Percentiles rank a stretch among this genome's conserved stretches.
phyloP scores from a whole-genome alignment of 257 asterid genomes.

The Nicotiana sylvestris region DNA sequence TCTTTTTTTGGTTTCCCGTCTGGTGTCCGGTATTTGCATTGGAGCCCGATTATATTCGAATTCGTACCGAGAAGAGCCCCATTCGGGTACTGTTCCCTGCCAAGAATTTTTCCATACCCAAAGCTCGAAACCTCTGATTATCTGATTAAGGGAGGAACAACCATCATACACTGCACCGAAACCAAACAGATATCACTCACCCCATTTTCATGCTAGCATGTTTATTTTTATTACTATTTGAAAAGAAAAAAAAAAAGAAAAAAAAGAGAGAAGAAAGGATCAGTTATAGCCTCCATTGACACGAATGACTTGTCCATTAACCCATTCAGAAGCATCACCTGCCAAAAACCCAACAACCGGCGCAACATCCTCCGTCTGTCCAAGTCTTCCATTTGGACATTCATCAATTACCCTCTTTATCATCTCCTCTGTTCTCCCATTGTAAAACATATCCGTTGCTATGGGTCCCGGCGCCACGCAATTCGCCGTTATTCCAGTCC shows the following conservation, averaged over 20 bases:
- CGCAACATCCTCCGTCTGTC: conserved; percentile 52
- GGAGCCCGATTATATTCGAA: too few relatives aligned
- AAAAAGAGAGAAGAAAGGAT: not conserved
- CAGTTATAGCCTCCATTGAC: conserved; percentile 30
- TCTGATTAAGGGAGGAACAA: too few relatives aligned
- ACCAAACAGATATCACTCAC: too few relatives aligned
- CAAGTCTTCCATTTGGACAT: conserved; percentile 60
- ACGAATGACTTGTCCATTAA: conserved; percentile 53
- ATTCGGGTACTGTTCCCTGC: too few relatives aligned
- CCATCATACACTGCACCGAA: too few relatives aligned
- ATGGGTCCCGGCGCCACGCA: conserved; percentile 63
- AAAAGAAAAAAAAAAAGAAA: too few relatives aligned
- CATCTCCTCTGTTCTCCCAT: conserved; percentile 54
- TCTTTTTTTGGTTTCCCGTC: too few relatives aligned
- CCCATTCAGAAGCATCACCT: conserved; percentile 58
- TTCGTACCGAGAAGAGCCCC: too few relatives aligned
- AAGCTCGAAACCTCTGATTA: too few relatives aligned
- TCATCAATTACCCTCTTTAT: conserved; percentile 34
- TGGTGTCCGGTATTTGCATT: too few relatives aligned
- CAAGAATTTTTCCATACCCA: too few relatives aligned
- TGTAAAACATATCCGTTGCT: conserved; percentile 60
- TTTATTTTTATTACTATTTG: not conserved
- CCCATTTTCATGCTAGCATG: too few relatives aligned
- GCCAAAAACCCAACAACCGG: conserved; percentile 53
- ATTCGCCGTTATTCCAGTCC: conserved; percentile 61